These are phyloP conservation scores for Trichothecium roseum DNA, from an alignment of 2,329 filamentous ascomycete species.

Conservation along the genomic window DNA sequence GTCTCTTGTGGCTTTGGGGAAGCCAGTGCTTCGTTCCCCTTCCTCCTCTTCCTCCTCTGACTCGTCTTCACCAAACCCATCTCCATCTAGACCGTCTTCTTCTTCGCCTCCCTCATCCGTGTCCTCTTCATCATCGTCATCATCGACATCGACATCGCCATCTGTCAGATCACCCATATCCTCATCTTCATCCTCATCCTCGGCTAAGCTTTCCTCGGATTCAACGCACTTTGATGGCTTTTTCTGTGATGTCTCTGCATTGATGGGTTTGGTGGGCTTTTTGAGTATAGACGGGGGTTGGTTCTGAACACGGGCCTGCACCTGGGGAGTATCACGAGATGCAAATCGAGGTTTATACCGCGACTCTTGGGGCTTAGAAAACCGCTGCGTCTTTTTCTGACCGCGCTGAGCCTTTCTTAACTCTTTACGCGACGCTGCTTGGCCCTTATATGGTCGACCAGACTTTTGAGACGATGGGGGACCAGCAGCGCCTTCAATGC, in stretches of 20 bases:
- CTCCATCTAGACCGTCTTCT: conserved; percentile 11
- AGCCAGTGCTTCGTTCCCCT: conserved; percentile 14
- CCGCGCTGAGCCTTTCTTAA: conserved; percentile 55
- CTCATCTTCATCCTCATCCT: conserved; percentile 6
- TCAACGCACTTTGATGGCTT: conserved; percentile 1
- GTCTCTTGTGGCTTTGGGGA: conserved; percentile 37
- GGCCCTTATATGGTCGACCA: conserved; percentile 7
- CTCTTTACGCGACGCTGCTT: conserved; percentile 42
- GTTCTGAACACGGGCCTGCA: conserved; percentile 2
- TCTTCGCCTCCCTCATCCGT: conserved; percentile 6
- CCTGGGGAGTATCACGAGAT: neutral
- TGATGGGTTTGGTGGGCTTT: conserved; percentile 1
- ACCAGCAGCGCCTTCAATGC: conserved; percentile 10
- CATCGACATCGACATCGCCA: conserved; percentile 4
- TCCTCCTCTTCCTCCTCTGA: conserved; percentile 7
- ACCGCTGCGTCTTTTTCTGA: conserved; percentile 43
- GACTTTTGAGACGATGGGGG: neutral
- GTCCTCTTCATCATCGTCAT: conserved; percentile 12
- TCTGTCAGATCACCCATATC: conserved; percentile 13
- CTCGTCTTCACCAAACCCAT: conserved; percentile 11
- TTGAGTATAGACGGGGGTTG: conserved; percentile 1
- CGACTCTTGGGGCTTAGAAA: conserved; percentile 6
- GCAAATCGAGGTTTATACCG: conserved; percentile 5
- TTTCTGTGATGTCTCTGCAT: conserved; percentile 3
- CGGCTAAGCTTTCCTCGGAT: neutral